Evolutionary conservation across 768 basidiomycete genomes (phyloP), one percentile per base, ranked within the genome.

Genomic region (Harrya chromipes): DNA sequence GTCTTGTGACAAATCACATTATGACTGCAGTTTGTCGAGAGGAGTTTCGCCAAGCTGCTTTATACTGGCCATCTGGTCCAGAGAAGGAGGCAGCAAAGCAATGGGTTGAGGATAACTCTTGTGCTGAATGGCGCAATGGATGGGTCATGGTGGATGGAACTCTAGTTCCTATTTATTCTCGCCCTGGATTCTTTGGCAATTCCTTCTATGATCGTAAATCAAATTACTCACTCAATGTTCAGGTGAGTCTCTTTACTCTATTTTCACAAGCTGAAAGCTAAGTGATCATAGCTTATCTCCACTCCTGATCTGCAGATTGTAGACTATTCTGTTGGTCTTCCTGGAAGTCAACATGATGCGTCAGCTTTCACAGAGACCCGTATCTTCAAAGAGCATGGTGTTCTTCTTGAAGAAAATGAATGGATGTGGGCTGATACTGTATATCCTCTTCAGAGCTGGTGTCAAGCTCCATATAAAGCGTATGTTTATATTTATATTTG

Each of bases 101-200:
- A 2, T 76, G 72, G 72, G 69, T 75, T 1, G 61, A 69, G 31
- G 34, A 46, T 3, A 58, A 64, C 20, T 70, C 69, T 0, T 76
- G 74, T 37, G 14, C 21, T 27, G 44, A 55, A 2, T 76, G 71
- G 73, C 46, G 66, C 0, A 21, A 71, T 50, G 72, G 72, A 0
- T 76, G 68, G 67, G 65, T 58, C 35, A 47, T 74, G 45, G 70
- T 74, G 35, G 73, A 75, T 58, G 73, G 74, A 1, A 76, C 71
- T 7, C 48, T 74, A 6, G 55, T 76, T 0, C 66, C 70, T 4
- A 57, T 75, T 6, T 47, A 42, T 20, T 47, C 56, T 10, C 61
- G 61, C 34, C 72, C 72, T 2, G 66, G 57, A 0, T 57, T 57
- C 27, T 64, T 66, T 56, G 69, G 72, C 1, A 64, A 72, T 34